Base-by-base conservation (phyloP, 441 rosid genomes). In the Capsella rubella region DNA sequence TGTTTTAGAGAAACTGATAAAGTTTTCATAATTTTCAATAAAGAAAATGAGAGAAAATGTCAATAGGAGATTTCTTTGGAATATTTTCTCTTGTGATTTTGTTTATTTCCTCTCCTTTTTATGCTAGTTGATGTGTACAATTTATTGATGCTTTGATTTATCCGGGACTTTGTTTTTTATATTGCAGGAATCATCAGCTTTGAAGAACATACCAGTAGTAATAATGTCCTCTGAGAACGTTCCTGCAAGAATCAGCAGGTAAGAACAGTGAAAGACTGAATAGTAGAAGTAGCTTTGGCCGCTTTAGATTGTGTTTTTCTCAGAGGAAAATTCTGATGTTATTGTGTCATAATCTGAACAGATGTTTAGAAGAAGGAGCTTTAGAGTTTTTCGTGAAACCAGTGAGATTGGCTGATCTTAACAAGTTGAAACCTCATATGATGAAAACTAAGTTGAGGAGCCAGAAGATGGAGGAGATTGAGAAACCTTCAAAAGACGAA, bases 151-250 rank as follows among this genome's bases (percentile, higher is more conserved):
- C 53, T 51, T 51, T 58, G 45, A 47, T 64, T 62, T 6, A 70
- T 35, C 49, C 12, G 10, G 53, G 51, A 35, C 25, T 7, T 34
- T 76, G 42, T 27, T 76, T 39, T 56, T 37, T 13, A 53, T 49
- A 59, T 46, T 77, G 63, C 84, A 88, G 93, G 89, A 84, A 80
- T 88, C 93, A 74, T 77, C 90, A 25, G 85, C 83, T 59, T 69
- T 82, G 27, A 86, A 80, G 74, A 71, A 80, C 83, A 84, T 86
- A 63, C 93, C 93, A 5, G 89, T 85, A 2, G 90, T 88, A 8
- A 85, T 88, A 10, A 88, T 86, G 93, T 88, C 93, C 55, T 88
- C 93, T 9, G 93, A 88, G 82, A 86, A 88, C 56, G 93, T 84
- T 32, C 89, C 89, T 77, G 83, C 89, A 60, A 82, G 87, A 67